phyloP scores from a whole-genome alignment of 2,329 filamentous ascomycete species.

The Nigrograna mackinnonii region DNA sequence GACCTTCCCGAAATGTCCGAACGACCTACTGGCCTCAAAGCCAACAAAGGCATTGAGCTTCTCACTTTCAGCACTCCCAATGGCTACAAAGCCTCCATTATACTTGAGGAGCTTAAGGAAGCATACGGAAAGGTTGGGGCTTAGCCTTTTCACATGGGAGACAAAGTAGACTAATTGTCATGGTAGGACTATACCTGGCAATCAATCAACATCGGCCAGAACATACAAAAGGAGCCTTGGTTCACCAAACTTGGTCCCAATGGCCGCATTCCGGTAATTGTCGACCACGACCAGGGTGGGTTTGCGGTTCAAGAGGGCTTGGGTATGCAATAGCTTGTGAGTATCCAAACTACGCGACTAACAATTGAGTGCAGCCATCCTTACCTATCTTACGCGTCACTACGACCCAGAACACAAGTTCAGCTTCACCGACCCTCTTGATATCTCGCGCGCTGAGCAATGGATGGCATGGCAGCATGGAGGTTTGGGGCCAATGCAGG shows the following conservation, averaged over 20 bases:
- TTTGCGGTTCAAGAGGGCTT: constrained; percentile 50
- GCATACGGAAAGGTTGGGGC: constrained; percentile 56
- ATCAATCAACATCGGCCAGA: constrained; percentile 55
- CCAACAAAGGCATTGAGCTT: constrained; percentile 64
- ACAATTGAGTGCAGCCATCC: constrained; percentile 23
- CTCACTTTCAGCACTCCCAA: constrained; percentile 55
- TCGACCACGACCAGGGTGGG: constrained; percentile 62
- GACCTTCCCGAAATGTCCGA: constrained; percentile 1
- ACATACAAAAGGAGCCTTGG: constrained; percentile 67
- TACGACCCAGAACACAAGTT: constrained; percentile 44
- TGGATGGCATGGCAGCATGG: constrained; percentile 60
- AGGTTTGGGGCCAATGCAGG: constrained; percentile 28
- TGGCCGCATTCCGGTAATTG: constrained; percentile 63
- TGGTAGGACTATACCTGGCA: constrained; percentile 57
- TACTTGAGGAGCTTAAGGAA: constrained; percentile 64
- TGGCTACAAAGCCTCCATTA: constrained; percentile 56
- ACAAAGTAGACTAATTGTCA: no score
- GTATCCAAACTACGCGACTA: not conserved
- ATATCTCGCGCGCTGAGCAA: constrained; percentile 50
- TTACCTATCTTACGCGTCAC: constrained; percentile 40
- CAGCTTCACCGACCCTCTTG: constrained; percentile 43
- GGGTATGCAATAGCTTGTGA: constrained; percentile 6
- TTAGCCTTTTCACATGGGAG: no score
- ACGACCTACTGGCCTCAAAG: constrained; percentile 51
- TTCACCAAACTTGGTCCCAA: constrained; percentile 63